Base-by-base conservation (phyloP, 108 stramenopile species). In the Conticribra guillardii region DNA sequence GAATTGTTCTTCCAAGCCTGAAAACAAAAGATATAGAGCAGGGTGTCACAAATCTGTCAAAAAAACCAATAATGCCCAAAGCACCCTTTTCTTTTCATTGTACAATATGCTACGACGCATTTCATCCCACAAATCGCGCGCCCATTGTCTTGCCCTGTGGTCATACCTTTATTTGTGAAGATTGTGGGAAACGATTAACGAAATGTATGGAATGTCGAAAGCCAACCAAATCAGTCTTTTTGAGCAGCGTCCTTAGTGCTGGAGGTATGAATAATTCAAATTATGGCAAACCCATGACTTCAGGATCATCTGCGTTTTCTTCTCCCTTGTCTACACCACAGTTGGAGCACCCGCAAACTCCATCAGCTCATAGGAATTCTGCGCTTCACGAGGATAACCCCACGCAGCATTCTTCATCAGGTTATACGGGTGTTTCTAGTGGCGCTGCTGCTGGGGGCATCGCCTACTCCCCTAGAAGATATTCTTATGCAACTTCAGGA, bases 311-410 rank as follows among this genome's bases (percentile, higher is more conserved):
- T 9, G 37, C 37, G 5, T 41, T 41, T 41, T 9, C 37, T 5
- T 11, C 37, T 5, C 11, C 37, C 5, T 11, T 9, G 5, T 41
- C 37, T 41, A 9, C 37, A 5, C 8, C 37, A 5, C 37, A 5
- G 37, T 41, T 11, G 37, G 37, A 41, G 37, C 37, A 41, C 11
- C 11, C 11, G 11, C 11, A n/a, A n/a, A n/a, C n/a, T n/a, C n/a
- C n/a, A n/a, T n/a, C n/a, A n/a, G n/a, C n/a, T n/a, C n/a, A n/a
- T n/a, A n/a, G n/a, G n/a, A n/a, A n/a, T n/a, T n/a, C n/a, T n/a
- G n/a, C n/a, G n/a, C n/a, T n/a, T n/a, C n/a, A n/a, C n/a, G 37
- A 41, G 37, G 37, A 41, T 41, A 41, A 41, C 37, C 37, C 37
- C 37, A 9, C 37, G 37, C 37, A 41, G 8, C 11, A 41, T n/a